These are phyloP conservation scores for Colletotrichum costaricense DNA, from an alignment of 2,329 filamentous ascomycete genomes.

Conservation along the genomic window DNA sequence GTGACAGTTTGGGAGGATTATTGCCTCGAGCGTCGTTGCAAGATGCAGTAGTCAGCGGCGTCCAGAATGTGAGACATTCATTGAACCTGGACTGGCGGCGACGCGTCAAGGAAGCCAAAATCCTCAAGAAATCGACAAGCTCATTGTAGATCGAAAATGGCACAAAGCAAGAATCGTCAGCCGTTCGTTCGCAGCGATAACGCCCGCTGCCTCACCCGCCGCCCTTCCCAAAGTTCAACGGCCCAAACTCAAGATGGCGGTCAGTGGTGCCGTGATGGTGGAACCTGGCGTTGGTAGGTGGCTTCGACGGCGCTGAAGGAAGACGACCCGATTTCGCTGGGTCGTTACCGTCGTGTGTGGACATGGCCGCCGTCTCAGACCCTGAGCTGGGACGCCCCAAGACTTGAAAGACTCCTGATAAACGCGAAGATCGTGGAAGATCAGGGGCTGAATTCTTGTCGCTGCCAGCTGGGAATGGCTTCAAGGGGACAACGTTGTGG, in stretches of 20 bases:
- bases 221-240: conserved; percentile 8
- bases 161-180: background rate
- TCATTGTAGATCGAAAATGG: background rate
- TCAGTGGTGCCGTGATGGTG: background rate
- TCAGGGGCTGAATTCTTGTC: conserved; percentile 11
- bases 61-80: background rate
- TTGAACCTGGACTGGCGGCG: background rate
- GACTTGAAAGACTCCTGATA: conserved; percentile 3
- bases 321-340: background rate
- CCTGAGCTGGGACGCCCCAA: conserved; percentile 5
- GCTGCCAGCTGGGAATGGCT: background rate
- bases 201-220: background rate
- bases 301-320: background rate
- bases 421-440: conserved; percentile 15
- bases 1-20: too few relatives aligned
- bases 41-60: background rate
- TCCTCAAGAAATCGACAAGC: background rate
- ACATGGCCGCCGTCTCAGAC: conserved; percentile 30
- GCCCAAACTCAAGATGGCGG: conserved; percentile 1
- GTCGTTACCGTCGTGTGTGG: conserved; percentile 9
- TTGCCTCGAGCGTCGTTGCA: background rate
- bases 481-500: background rate
- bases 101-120: background rate
- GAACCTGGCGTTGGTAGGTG: conserved; percentile 9
- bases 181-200: background rate